These are phyloP conservation scores for Gigaspora rosea DNA, from an alignment of 192 early-diverging fungal species.

Conservation along the genomic window DNA sequence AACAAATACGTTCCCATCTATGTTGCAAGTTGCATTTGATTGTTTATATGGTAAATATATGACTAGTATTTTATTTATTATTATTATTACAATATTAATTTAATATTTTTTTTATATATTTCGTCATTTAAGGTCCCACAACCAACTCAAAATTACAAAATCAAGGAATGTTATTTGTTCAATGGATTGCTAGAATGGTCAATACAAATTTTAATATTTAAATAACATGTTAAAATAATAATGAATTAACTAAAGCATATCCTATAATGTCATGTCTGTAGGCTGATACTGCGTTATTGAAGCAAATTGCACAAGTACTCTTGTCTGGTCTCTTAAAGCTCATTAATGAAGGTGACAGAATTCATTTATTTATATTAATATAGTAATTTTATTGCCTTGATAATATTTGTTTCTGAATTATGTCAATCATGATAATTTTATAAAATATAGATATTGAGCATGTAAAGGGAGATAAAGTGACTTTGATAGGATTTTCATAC, in stretches of 20 bases:
- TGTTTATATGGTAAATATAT: slow-evolving; percentile 66
- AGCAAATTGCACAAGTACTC: slow-evolving; percentile 64
- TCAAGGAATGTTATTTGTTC: slow-evolving; percentile 80
- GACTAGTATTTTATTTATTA: background rate
- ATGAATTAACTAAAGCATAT: no score
- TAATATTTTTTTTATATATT: background rate
- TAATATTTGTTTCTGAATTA: background rate
- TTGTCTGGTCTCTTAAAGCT: slow-evolving; percentile 72
- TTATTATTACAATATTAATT: background rate
- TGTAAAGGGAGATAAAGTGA: slow-evolving; percentile 55
- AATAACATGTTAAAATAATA: background rate
- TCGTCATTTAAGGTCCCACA: slow-evolving; percentile 49
- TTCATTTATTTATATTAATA: slow-evolving; percentile 37
- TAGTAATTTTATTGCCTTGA: background rate
- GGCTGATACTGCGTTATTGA: slow-evolving; percentile 47
- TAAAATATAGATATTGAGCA: background rate
- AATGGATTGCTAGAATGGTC: slow-evolving; percentile 86
- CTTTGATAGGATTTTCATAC: slow-evolving; percentile 80
- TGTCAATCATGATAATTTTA: background rate
- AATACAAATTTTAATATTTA: background rate
- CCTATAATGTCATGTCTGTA: background rate
- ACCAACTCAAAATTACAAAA: slow-evolving; percentile 70
- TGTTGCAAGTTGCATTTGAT: slow-evolving; percentile 77
- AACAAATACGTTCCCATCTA: slow-evolving; percentile 65
- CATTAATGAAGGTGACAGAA: slow-evolving; percentile 47